phyloP scores from a whole-genome alignment of 345 rosid genomes.

The Abelmoschus esculentus region DNA sequence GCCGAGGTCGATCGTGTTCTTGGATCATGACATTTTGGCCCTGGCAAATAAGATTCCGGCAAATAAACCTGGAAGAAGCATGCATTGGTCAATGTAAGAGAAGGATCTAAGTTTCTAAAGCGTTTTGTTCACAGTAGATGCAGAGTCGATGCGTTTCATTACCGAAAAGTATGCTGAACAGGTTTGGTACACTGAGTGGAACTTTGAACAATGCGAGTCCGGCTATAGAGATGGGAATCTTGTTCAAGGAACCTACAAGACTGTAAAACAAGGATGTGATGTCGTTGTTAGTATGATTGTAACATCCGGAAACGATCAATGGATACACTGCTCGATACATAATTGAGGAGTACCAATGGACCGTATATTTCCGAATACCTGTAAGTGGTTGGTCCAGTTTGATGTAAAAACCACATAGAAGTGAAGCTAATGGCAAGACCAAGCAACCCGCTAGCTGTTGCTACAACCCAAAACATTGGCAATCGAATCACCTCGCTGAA shows the following conservation, averaged over 20 bases:
- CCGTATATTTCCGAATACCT: conserved; percentile 33
- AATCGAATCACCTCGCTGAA: conserved; percentile 57
- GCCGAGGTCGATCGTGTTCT: neutral
- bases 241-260: conserved; percentile 83
- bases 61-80: conserved; percentile 56
- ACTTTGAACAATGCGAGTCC: conserved; percentile 70
- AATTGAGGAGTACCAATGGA: neutral
- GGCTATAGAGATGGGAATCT: conserved; percentile 75
- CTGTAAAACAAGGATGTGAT: conserved; percentile 14
- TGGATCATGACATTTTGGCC: conserved; percentile 74
- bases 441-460: conserved; percentile 80
- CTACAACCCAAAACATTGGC: conserved; percentile 74
- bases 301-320: neutral
- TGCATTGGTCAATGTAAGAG: neutral
- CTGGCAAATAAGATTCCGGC: conserved; percentile 78
- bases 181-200: conserved; percentile 62
- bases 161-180: conserved; percentile 63
- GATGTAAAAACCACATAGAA: conserved; percentile 90
- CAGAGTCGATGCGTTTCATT: neutral
- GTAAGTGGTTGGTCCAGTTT: conserved; percentile 94
- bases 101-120: neutral
- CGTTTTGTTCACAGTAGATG: neutral
- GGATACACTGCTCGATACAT: neutral
- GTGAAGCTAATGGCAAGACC: conserved; percentile 95
- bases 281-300: neutral